Evolutionary conservation across 495 filamentous ascomycete genomes (phyloP).

Genomic region (Neurospora sp.): DNA sequence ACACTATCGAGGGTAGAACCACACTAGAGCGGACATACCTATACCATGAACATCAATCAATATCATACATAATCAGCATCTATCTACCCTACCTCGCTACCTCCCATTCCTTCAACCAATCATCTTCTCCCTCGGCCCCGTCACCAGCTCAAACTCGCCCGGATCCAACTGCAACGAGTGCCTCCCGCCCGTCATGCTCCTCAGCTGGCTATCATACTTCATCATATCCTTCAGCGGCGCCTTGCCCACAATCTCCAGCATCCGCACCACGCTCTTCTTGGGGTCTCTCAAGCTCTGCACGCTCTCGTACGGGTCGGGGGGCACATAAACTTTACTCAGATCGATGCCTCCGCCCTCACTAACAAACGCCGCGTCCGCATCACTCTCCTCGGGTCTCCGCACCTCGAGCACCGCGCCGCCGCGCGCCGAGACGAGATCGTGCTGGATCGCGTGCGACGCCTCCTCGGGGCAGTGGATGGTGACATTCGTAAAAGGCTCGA

Average conservation of each 20-base stretch:
- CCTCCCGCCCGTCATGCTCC: slow-evolving; percentile 78
- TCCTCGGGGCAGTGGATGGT: slow-evolving; percentile 75
- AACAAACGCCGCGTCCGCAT: not conserved
- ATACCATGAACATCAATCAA: not conserved
- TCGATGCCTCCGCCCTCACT: slow-evolving; percentile 42
- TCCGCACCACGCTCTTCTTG: slow-evolving; percentile 28
- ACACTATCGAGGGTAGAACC: not conserved
- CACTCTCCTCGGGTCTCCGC: slow-evolving; percentile 43
- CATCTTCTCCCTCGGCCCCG: slow-evolving; percentile 40
- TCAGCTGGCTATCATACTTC: slow-evolving; percentile 82
- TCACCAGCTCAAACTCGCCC: slow-evolving; percentile 83
- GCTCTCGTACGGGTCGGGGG: slow-evolving; percentile 71
- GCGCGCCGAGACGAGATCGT: slow-evolving; percentile 72
- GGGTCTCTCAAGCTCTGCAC: slow-evolving; percentile 31
- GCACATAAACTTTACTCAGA: slow-evolving; percentile 64
- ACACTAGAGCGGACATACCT: not conserved
- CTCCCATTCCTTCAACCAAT: not conserved
- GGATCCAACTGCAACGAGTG: slow-evolving; percentile 89
- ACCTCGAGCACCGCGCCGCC: slow-evolving; percentile 82
- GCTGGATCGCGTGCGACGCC: slow-evolving; percentile 74
- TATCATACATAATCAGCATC: not conserved
- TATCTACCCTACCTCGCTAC: not conserved
- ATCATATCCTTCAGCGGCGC: slow-evolving; percentile 97
- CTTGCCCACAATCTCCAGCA: slow-evolving; percentile 59
- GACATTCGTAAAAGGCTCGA: slow-evolving; percentile 90